phyloP scores from a whole-genome alignment of 1,139 yeast species.

The Hyphopichia khmerensis region DNA sequence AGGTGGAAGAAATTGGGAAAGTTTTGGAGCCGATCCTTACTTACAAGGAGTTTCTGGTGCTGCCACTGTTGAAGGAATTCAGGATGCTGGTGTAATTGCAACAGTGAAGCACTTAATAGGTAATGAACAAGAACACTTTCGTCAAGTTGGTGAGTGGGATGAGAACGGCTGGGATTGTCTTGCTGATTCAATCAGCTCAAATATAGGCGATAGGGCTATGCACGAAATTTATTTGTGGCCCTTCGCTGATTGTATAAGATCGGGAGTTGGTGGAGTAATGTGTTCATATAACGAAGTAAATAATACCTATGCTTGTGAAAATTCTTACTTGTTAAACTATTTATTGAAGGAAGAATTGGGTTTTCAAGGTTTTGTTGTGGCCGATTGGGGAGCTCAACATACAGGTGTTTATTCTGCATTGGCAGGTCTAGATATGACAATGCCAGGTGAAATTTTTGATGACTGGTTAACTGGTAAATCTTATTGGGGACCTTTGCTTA shows the following conservation, averaged over 20 bases:
- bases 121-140: slow-evolving; percentile 63
- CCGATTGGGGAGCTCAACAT: slow-evolving; percentile 68
- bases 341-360: slow-evolving; percentile 62
- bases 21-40: slow-evolving; percentile 65
- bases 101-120: slow-evolving; percentile 56
- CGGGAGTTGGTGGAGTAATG: slow-evolving; percentile 64
- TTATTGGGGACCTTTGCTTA: slow-evolving; percentile 58
- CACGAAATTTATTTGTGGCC: slow-evolving; percentile 69
- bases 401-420: slow-evolving; percentile 56
- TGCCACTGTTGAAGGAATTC: slow-evolving; percentile 55
- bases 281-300: slow-evolving; percentile 62
- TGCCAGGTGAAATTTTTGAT: slow-evolving; percentile 62
- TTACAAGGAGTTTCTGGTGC: slow-evolving; percentile 58
- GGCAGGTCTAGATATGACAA: slow-evolving; percentile 65
- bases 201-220: slow-evolving; percentile 61
- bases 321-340: slow-evolving; percentile 54
- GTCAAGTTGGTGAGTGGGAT: slow-evolving; percentile 60
- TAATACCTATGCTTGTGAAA: slow-evolving; percentile 61
- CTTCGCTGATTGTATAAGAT: slow-evolving; percentile 59
- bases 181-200: slow-evolving; percentile 42
- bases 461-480: slow-evolving; percentile 57
- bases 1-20: slow-evolving; percentile 69
- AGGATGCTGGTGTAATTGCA: slow-evolving; percentile 58
- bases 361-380: slow-evolving; percentile 64
- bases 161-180: slow-evolving; percentile 43